These are phyloP conservation scores for Magnolia sinica DNA, from an alignment of 164 flowering plant genomes.

Conservation along the genomic window DNA sequence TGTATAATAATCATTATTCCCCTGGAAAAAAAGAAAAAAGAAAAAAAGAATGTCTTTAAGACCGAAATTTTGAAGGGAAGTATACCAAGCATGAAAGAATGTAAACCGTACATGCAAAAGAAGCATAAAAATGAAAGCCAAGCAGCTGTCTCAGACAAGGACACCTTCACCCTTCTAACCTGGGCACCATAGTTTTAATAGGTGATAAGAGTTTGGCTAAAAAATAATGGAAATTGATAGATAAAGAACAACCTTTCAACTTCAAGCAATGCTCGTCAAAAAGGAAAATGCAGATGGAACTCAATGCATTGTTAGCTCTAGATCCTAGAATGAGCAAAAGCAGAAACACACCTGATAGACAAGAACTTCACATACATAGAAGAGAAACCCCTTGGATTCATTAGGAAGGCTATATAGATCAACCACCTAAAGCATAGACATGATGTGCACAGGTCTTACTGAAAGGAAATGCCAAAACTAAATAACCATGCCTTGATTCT, in stretches of 20 bases:
- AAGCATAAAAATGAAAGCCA: neutral
- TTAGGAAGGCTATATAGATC: too few species aligned
- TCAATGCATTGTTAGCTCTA: neutral
- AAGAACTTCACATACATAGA: too few species aligned
- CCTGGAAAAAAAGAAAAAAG: slow-evolving; percentile 58
- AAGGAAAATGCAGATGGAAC: neutral
- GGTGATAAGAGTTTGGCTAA: neutral
- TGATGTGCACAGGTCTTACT: too few species aligned
- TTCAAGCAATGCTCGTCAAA: neutral
- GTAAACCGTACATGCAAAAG: neutral
- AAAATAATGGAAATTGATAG: too few species aligned
- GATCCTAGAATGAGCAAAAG: neutral
- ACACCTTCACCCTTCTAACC: neutral
- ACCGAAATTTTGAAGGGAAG: neutral
- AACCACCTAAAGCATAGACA: too few species aligned
- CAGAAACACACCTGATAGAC: neutral
- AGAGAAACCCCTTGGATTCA: too few species aligned
- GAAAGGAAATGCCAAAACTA: too few species aligned
- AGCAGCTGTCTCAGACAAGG: neutral
- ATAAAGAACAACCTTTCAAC: neutral
- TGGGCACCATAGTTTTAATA: neutral
- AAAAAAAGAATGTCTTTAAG: slow-evolving; percentile 11
- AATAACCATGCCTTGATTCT: too few species aligned
- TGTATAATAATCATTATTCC: slow-evolving; percentile 83
- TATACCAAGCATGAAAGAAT: neutral